Evolutionary conservation across 352 stramenopile species (phyloP), one percentile per base, ranked within the genome.

Genomic region (Pythium insidiosum): DNA sequence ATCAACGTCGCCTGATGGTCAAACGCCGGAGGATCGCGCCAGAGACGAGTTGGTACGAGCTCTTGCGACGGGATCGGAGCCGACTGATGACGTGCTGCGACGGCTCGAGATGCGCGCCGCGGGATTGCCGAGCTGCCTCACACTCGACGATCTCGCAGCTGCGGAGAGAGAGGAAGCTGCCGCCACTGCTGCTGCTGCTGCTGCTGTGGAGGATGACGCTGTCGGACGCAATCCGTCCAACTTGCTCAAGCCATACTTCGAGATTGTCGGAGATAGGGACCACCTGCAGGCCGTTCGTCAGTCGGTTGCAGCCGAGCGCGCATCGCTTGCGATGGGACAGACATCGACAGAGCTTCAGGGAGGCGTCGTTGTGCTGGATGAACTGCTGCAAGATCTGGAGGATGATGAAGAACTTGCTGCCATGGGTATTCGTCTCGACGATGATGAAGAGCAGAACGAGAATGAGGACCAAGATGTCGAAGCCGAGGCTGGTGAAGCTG

Each of bases 231-330:
- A 88, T 46, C 73, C 73, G 5, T 47, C 50, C 4, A 51, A 52
- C 4, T 43, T 88, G n/a, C 47, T 91, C 9, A 52, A 73, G 39
- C 76, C 75, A 4, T 91, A 91, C 50, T 69, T 85, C 52, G 56
- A 84, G 36, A 71, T 77, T 12, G 72, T 80, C 6, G 56, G 51
- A 2, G 74, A 88, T 47, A 31, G 58, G 12, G 65, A 76, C 25
- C 65, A 67, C 24, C 38, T 91, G 16, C 57, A 56, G n/a, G 69
- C 64, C 0, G 67, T 88, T 35, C 53, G 71, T 6, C 77, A 61
- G 33, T 53, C 63, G 13, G 63, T 92, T 18, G 52, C 75, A 6
- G 73, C 86, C 18, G 73, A 87, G 19, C 86, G 87, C 35, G 77
- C 63, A 1, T 67, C 67, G 9, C 54, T 65, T 16, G 67, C 63